Percentiles rank a stretch among this genome's conserved stretches.
These are phyloP conservation scores for Pseudogymnoascus sp. DNA, from an alignment of 2,329 filamentous ascomycete genomes.

Conservation along the genomic window DNA sequence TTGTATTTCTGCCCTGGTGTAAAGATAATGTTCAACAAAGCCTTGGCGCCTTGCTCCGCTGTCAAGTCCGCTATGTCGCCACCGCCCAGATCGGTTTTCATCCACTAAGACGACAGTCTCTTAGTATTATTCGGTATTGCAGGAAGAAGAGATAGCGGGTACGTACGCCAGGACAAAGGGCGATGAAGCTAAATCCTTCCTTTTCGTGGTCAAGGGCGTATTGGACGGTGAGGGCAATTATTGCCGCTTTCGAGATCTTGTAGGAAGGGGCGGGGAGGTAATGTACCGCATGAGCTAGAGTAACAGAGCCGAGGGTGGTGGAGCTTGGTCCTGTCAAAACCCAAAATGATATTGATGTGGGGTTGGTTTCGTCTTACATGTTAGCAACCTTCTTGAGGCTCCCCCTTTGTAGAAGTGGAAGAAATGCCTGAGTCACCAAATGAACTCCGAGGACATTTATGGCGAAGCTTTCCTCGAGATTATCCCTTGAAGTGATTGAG, in stretches of 20 bases:
- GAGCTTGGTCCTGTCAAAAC: slow-evolving; percentile 25
- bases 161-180: slow-evolving; percentile 38
- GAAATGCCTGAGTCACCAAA: slow-evolving; percentile 31
- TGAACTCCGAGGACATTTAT: slow-evolving; percentile 34
- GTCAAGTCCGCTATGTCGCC: slow-evolving; percentile 33
- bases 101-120: slow-evolving; percentile 29
- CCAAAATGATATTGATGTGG: slow-evolving; percentile 17
- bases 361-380: slow-evolving; percentile 14
- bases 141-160: not conserved
- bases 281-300: slow-evolving; percentile 14
- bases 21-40: slow-evolving; percentile 10
- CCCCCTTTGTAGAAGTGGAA: slow-evolving; percentile 26
- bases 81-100: slow-evolving; percentile 36
- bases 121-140: slow-evolving; percentile 10
- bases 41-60: slow-evolving; percentile 31
- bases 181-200: slow-evolving; percentile 36
- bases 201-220: slow-evolving; percentile 30
- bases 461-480: slow-evolving; percentile 26
- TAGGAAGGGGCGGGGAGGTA: slow-evolving; percentile 29
- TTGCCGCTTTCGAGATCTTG: slow-evolving; percentile 39
- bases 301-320: slow-evolving; percentile 36
- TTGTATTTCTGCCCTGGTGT: slow-evolving; percentile 8
- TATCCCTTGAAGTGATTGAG: slow-evolving; percentile 11
- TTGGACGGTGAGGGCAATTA: slow-evolving; percentile 40
- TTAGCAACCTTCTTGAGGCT: not conserved